Conservation (phyloP, 768 basidiomycete genomes). For the Lactifluus piperatus region DNA sequence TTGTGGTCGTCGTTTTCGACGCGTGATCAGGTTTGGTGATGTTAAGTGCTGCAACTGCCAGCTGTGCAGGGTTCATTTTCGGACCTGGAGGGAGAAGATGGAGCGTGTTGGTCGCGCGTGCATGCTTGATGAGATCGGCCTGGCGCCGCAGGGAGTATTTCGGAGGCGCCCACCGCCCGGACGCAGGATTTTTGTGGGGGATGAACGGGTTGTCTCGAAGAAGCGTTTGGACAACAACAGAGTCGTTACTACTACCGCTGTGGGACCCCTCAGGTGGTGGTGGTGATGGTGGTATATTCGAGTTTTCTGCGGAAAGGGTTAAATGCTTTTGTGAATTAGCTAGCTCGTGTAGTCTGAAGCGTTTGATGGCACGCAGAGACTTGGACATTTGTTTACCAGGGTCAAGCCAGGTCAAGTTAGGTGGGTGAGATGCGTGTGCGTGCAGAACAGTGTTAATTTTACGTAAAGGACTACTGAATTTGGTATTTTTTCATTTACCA, state of each 20-base stretch:
- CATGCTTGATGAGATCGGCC: slow-evolving; percentile 69
- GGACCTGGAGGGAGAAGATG: slow-evolving; percentile 62
- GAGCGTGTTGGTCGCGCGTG: slow-evolving; percentile 42
- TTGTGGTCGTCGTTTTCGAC: too few relatives aligned
- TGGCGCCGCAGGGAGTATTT: slow-evolving; percentile 69
- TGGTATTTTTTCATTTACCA: too few relatives aligned
- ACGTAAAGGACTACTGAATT: not conserved
- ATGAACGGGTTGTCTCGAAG: slow-evolving; percentile 63
- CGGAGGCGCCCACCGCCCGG: slow-evolving; percentile 59
- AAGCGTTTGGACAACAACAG: not conserved
- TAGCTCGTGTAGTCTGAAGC: slow-evolving; percentile 41
- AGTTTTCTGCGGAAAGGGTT: slow-evolving; percentile 18
- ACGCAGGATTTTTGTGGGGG: slow-evolving; percentile 47
- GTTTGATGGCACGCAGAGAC: slow-evolving; percentile 32
- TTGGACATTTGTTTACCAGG: slow-evolving; percentile 4
- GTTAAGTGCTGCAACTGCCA: slow-evolving; percentile 22
- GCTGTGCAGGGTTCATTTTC: slow-evolving; percentile 35
- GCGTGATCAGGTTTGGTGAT: too few relatives aligned
- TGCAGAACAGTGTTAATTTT: too few relatives aligned
- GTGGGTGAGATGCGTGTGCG: too few relatives aligned
- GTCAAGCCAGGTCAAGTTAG: too few relatives aligned
- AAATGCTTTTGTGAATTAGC: slow-evolving; percentile 28
- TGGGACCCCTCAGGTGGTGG: too few relatives aligned
- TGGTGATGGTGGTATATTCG: slow-evolving; percentile 21
- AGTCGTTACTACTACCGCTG: slow-evolving; percentile 4